Percentiles rank a stretch among this genome's conserved stretches.
Conservation (phyloP, 805 yeast species). For the Zygoascus flipseniorum region DNA sequence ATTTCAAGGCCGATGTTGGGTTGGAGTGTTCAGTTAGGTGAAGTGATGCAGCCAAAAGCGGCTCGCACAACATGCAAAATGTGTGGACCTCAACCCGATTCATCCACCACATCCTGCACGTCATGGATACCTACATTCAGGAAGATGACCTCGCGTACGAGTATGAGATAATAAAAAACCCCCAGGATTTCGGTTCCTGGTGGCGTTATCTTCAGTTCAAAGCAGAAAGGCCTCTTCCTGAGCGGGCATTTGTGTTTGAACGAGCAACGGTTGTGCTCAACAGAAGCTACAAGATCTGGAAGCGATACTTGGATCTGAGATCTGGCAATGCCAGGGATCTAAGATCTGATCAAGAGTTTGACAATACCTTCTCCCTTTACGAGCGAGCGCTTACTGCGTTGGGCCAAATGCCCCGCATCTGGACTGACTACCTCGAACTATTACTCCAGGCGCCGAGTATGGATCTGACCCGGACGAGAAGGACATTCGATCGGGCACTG, state of each 20-base stretch:
- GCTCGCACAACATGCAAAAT: not conserved
- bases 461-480: conserved; percentile 34
- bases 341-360: conserved; percentile 27
- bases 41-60: not conserved
- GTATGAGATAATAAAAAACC: conserved; percentile 34
- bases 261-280: conserved; percentile 42
- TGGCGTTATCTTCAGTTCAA: conserved; percentile 31
- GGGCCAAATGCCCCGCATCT: conserved; percentile 39
- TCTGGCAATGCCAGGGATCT: conserved; percentile 24
- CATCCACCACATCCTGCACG: not conserved
- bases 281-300: conserved; percentile 50
- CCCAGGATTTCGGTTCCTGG: conserved; percentile 33
- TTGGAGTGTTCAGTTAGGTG: not conserved
- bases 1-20: conserved; percentile 23
- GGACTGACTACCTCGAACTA: conserved; percentile 44
- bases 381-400: conserved; percentile 38
- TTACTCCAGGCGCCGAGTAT: conserved; percentile 25
- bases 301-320: conserved; percentile 37
- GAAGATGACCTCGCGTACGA: conserved; percentile 32
- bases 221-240: conserved; percentile 19
- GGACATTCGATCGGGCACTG: conserved; percentile 43
- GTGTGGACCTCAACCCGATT: not conserved
- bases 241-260: conserved; percentile 36
- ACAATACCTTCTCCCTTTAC: conserved; percentile 36
- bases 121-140: not conserved